Evolutionary conservation across 2,329 filamentous ascomycete genomes (phyloP), one percentile per base, ranked within the genome.

Genomic region (Colletotrichum godetiae): DNA sequence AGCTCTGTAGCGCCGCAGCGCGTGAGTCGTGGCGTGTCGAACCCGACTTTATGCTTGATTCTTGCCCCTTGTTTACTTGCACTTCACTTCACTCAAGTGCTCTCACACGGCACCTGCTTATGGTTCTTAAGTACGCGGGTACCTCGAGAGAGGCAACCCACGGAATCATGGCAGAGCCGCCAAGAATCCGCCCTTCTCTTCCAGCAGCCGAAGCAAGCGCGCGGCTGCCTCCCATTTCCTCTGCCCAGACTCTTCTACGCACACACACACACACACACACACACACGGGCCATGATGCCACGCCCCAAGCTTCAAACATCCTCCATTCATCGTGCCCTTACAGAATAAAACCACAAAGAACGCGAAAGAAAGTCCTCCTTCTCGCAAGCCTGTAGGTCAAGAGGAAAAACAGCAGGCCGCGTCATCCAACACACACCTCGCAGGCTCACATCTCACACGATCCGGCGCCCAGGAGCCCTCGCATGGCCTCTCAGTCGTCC

Each of bases 171-270:
- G 42, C 15, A 49, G 11, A 49, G 42, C n/a, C 19, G 42, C 42
- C 42, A 49, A 49, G 42, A 49, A 49, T 8, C 19, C 42, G 8
- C 12, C 7, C 19, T 19, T 49, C 15, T 8, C 19, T 7, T 49
- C 19, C 8, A 49, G 19, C 66, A 49, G 19, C 66, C 57, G 35
- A 49, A 31, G 5, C 67, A 73, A 66, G 71, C 71, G 71, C 71
- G 71, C 67, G 71, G 67, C 69, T 63, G 66, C 65, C 53, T 72
- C 58, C 19, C 19, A 10, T n/a, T 22, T n/a, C 8, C 0, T 49
- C 19, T 49, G 42, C 19, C 42, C 19, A 22, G 15, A 49, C 19
- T n/a, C 61, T 52, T 12, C 31, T 29, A 4, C 27, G n/a, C n/a
- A n/a, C n/a, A n/a, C n/a, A n/a, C n/a, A n/a, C n/a, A n/a, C 27